phyloP scores from a whole-genome alignment of 495 filamentous ascomycete species.

The Aspergillus cavernicola region DNA sequence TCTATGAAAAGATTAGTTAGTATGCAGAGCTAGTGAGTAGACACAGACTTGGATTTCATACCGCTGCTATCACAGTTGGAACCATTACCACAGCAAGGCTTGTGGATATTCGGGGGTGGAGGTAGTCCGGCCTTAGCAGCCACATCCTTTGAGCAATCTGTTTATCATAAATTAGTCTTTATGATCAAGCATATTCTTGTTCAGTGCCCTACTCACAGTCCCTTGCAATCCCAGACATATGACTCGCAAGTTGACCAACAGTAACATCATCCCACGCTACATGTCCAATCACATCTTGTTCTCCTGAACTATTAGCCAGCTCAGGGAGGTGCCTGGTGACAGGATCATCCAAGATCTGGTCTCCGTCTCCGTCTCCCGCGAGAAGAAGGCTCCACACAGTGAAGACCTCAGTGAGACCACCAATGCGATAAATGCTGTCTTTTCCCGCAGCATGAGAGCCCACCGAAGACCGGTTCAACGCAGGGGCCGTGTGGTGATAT shows the following conservation, averaged over 20 bases:
- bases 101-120: background rate
- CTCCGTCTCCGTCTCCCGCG: constrained; percentile 37
- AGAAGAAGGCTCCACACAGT: constrained; percentile 44
- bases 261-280: constrained; percentile 50
- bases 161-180: background rate
- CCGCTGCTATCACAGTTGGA: background rate
- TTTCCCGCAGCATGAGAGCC: constrained; percentile 8
- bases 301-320: constrained; percentile 22
- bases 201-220: constrained; percentile 27
- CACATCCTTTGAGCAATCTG: background rate
- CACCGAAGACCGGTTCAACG: constrained; percentile 20
- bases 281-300: constrained; percentile 2
- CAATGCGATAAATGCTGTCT: constrained; percentile 44
- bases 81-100: background rate
- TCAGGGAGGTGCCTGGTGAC: constrained; percentile 54
- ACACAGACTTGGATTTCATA: background rate
- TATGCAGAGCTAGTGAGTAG: background rate
- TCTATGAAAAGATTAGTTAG: no score
- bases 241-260: constrained; percentile 42
- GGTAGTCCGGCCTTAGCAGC: background rate
- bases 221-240: constrained; percentile 37
- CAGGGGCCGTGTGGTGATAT: constrained; percentile 45
- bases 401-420: constrained; percentile 47
- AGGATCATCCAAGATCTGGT: constrained; percentile 36
- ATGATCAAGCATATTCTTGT: background rate